Evolutionary conservation across 495 filamentous ascomycete genomes (phyloP).

Genomic region (Xylaria telfairii): DNA sequence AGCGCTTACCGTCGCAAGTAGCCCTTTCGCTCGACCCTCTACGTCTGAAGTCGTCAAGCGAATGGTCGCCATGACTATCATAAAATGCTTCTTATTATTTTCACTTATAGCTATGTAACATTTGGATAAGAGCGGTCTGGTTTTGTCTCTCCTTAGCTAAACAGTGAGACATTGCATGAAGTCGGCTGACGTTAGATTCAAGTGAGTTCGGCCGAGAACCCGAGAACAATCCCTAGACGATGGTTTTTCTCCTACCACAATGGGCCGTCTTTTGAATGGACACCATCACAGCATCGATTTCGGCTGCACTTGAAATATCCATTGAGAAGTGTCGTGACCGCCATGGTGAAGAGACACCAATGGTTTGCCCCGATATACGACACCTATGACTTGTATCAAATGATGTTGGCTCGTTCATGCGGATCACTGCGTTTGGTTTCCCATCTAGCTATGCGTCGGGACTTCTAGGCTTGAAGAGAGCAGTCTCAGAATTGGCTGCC

Average conservation of each 20-base stretch:
- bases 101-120: neutral
- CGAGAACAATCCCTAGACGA: neutral
- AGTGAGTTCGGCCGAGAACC: conserved; percentile 1
- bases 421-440: neutral
- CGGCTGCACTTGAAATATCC: neutral
- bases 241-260: neutral
- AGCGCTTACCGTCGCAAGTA: neutral
- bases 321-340: neutral
- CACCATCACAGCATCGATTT: neutral
- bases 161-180: conserved; percentile 20
- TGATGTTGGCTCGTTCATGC: neutral
- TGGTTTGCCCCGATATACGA: neutral
- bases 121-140: conserved; percentile 1
- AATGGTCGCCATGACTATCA: neutral
- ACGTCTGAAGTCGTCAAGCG: neutral
- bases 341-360: neutral
- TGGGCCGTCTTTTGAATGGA: neutral
- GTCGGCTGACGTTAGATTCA: conserved; percentile 2
- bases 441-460: neutral
- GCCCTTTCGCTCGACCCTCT: no score
- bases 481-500: neutral
- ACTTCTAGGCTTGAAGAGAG: neutral
- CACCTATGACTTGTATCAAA: neutral
- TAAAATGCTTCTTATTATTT: neutral
- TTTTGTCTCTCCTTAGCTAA: neutral